A percentile compares a stretch with the other conserved stretches of the same genome.
phyloP scores from a whole-genome alignment of 1,284 basidiomycete genomes.

The Pseudomicrostroma phylloplanum region DNA sequence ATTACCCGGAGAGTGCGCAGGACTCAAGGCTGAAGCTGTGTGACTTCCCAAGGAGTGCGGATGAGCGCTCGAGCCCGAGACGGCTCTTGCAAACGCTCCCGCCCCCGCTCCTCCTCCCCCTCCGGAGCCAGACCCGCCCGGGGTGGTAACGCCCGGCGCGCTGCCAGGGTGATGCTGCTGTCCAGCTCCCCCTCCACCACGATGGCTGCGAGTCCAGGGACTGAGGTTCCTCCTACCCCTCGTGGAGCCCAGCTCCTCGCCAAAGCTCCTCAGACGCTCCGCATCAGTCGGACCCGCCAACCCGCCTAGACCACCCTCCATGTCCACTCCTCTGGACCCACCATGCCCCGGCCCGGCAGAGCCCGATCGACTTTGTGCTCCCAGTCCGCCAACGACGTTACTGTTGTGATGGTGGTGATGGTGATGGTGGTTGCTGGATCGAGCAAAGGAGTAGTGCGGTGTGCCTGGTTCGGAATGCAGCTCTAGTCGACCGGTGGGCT shows the following conservation, averaged over 20 bases:
- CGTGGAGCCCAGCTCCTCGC: conserved; percentile 2
- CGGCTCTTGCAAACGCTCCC: background rate
- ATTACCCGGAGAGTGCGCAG: background rate
- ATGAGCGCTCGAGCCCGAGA: background rate
- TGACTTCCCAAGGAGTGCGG: background rate
- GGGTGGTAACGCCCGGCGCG: background rate
- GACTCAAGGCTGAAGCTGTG: background rate
- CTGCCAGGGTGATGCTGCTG: background rate
- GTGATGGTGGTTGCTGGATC: background rate
- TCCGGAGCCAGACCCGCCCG: background rate
- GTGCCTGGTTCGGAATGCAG: conserved; percentile 1
- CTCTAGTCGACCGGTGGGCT: conserved; percentile 2
- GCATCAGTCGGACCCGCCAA: background rate
- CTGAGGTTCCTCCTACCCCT: background rate
- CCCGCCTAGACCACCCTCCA: background rate
- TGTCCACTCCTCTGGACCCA: background rate
- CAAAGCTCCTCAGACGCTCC: conserved; percentile 1
- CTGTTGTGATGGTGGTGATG: background rate
- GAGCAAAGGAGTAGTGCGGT: conserved; percentile 1
- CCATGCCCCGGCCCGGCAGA: background rate
- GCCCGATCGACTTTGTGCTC: background rate
- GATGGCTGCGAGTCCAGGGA: background rate
- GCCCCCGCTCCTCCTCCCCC: background rate
- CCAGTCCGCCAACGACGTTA: background rate
- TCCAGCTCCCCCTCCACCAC: background rate